Base-by-base conservation (phyloP, 805 yeast species). In the Yamadazyma insecticola region DNA sequence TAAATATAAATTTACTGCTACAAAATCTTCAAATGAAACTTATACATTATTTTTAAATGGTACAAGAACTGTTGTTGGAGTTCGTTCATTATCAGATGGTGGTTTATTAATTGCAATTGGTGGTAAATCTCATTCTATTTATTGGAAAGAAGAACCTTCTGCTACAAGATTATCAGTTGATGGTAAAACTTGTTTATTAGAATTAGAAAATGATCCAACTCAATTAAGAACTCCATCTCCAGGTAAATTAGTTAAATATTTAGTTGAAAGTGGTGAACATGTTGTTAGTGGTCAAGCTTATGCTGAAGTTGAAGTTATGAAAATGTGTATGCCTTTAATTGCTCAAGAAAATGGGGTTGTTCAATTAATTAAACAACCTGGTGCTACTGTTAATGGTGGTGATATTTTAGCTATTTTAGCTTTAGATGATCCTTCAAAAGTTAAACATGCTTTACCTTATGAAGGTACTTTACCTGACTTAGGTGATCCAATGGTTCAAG, bases 231-330 rank as follows among this genome's bases (percentile, higher is more conserved):
- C 98, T 21, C 98, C 98, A 26, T 92, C 98, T 17, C 99, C 98
- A 33, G 99, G 99, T 71, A 92, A 92, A 66, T 74, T 92, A 45
- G 95, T 90, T 40, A 86, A 86, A 56, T 92, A 79, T 57, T 69
- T 92, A 46, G 95, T 92, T 40, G 97, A 94, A 54, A 82, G 81
- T 48, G 98, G 98, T 45, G 98, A 90, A 43, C 97, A 90, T 52
- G 75, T 92, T 48, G 63, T 61, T 31, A 78, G 92, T 38, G 97
- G 97, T 39, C 95, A 90, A 64, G 80, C 97, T 27, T 94, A 77
- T 53, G 98, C 98, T 24, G 98, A 92, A 67, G 96, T 92, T 36
- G 99, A 92, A 67, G 98, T 92, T 45, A 92, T 92, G 99, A 92
- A 92, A 64, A 92, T 92, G 98, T 88, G 89, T 63, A 92, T 92